Evolutionary conservation across 2,329 filamentous ascomycete species (phyloP), one percentile per base, ranked within the genome.

Genomic region (Colletotrichum aenigma): DNA sequence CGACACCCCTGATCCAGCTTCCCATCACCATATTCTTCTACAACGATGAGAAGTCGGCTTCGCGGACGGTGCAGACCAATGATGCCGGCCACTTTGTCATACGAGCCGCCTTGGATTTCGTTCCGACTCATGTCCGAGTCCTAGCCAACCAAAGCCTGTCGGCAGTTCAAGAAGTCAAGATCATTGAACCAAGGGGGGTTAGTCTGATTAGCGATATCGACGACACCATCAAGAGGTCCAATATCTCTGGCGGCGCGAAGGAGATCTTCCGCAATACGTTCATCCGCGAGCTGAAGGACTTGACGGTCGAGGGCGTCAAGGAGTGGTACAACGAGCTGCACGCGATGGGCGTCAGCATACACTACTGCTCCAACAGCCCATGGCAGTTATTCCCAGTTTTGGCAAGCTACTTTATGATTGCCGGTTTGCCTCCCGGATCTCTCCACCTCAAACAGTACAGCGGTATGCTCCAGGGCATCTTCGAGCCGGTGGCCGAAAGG

Each of bases 281-380:
- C 82, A 93, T 98, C 69, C 93, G 96, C 12, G 95, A 98, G 60
- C 87, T 98, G 2, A 88, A 86, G 4, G 95, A 96, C 76, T 88
- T 98, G 61, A 95, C 93, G 0, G 92, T 99, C 26, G 93, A 96
- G 18, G 97, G 97, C 3, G 96, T 98, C 24, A 91, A 89, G 74
- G 95, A 97, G 77, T 98, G 97, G 96, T 99, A 98, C 82, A 92
- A 88, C 43, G 89, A 89, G 24, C 89, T 99, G 85, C 90, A 94
- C 52, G 88, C 92, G 24, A 92, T 96, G 86, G 96, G 96, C 21
- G 96, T 98, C 28, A 92, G 93, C 79, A 90, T 99, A 68, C 97
- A 99, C 82, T 99, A 99, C 83, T 97, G 98, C 78, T 99, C 97
- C n/a, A 99, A 99, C 84, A 98, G 96, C 66, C 97, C 97, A 1